Evolutionary conservation across 305 asterid genomes (phyloP).

Genomic region (Fraxinus albicans): DNA sequence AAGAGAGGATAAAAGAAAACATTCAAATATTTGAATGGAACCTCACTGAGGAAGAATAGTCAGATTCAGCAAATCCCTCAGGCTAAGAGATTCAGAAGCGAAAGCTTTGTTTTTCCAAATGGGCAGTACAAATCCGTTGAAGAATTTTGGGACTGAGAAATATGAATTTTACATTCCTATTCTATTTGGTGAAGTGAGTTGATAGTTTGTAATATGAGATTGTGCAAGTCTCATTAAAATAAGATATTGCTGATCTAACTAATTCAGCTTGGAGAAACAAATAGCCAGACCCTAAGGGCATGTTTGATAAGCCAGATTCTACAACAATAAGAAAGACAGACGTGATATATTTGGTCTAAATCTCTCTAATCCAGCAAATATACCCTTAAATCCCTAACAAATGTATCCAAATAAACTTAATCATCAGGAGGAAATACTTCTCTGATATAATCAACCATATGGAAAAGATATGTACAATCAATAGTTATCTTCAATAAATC

Average conservation of each 20-base stretch:
- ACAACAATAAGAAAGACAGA: neutral
- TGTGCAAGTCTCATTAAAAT: neutral
- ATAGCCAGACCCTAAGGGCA: neutral
- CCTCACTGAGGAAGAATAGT: constrained; percentile 1
- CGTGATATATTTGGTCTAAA: neutral
- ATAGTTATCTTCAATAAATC: constrained; percentile 1
- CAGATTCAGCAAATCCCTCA: neutral
- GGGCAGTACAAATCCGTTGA: constrained; percentile 39
- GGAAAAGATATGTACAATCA: constrained; percentile 16
- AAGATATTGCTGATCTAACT: neutral
- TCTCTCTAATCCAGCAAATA: neutral
- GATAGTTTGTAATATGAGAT: neutral
- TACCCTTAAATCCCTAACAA: neutral
- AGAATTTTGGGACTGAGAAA: constrained; percentile 52
- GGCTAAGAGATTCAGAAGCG: constrained; percentile 19
- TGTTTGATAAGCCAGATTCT: neutral
- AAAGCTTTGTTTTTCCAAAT: constrained; percentile 21
- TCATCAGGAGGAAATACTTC: neutral
- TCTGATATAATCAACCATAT: neutral
- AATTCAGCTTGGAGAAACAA: neutral
- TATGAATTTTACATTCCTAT: neutral
- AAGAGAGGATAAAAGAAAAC: constrained; percentile 26
- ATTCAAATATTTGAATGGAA: constrained; percentile 27
- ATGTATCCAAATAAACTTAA: neutral
- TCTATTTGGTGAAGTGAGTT: neutral